These are phyloP conservation scores for Petunia secreta DNA, from an alignment of 257 asterid genomes.

Conservation along the genomic window DNA sequence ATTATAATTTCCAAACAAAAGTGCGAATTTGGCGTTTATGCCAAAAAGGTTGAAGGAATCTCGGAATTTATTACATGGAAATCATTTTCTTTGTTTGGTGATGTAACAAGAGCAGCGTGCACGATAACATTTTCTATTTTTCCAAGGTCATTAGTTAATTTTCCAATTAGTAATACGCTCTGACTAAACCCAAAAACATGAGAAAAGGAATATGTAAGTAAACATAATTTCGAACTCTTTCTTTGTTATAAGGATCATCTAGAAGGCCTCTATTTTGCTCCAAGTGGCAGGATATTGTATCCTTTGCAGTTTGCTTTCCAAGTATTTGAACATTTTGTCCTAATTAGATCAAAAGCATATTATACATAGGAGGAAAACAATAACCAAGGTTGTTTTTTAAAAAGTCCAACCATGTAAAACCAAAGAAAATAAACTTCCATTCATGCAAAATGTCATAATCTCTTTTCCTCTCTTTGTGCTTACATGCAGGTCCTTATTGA, in stretches of 20 bases:
- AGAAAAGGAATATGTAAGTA: not conserved
- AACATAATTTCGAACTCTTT: not conserved
- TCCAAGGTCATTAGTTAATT: not conserved
- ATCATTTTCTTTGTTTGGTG: not conserved
- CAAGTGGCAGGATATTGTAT: slow-evolving; percentile 51
- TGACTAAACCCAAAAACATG: not conserved
- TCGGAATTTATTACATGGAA: not conserved
- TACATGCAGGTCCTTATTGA: no score
- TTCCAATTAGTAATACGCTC: not conserved
- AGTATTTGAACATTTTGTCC: no score
- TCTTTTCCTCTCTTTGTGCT: no score
- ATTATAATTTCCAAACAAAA: not conserved
- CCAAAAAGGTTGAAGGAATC: not conserved
- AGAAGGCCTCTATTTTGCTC: slow-evolving; percentile 39
- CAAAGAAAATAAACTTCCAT: no score
- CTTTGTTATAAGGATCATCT: slow-evolving; percentile 31
- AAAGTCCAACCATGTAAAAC: no score
- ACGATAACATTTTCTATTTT: slow-evolving; percentile 4
- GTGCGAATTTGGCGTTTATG: not conserved
- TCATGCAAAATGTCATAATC: no score
- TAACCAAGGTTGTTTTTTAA: no score
- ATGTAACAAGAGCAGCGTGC: slow-evolving; percentile 30
- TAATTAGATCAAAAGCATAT: no score
- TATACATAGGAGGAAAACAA: no score
- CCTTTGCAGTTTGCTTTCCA: not conserved